Evolutionary conservation across 192 early-diverging fungal genomes (phyloP).

Genomic region (Podochytrium sp.): DNA sequence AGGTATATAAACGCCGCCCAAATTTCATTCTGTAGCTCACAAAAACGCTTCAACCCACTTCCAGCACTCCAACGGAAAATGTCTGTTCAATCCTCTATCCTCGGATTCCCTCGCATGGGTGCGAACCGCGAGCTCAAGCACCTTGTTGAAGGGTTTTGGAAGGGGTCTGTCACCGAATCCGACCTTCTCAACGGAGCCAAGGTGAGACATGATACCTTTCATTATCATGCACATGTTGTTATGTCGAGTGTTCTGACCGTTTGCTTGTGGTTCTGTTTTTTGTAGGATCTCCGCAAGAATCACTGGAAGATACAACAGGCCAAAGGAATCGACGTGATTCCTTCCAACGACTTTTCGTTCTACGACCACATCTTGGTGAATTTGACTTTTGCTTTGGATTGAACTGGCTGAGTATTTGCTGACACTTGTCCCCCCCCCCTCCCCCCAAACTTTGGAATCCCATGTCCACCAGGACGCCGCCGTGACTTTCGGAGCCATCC

Average conservation of each 20-base stretch:
- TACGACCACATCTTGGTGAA: conserved; percentile 87
- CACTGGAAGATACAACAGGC: conserved; percentile 70
- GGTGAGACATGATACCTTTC: conserved; percentile 63
- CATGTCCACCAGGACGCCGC: conserved; percentile 29
- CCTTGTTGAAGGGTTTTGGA: conserved; percentile 93
- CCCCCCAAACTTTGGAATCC: not conserved
- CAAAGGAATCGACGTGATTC: conserved; percentile 81
- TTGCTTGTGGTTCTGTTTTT: not conserved
- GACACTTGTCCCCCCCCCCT: conserved; percentile 21
- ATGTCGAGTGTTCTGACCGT: not conserved
- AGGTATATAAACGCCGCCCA: too few relatives aligned
- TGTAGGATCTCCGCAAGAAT: conserved; percentile 42
- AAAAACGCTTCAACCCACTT: conserved; percentile 1
- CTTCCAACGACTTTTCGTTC: conserved; percentile 93
- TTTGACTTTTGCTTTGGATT: not conserved
- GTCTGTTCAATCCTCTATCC: conserved; percentile 40
- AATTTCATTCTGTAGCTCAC: too few relatives aligned
- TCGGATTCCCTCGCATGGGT: conserved; percentile 92
- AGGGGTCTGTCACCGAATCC: conserved; percentile 69
- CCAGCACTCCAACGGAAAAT: not conserved
- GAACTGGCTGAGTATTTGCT: not conserved
- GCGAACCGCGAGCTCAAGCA: conserved; percentile 96
- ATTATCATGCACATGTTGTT: conserved; percentile 62
- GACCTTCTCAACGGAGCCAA: conserved; percentile 22
- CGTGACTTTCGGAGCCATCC: conserved; percentile 61